Evolutionary conservation across 2,329 filamentous ascomycete species (phyloP).

Genomic region (Magnaporthiopsis rhizophila): DNA sequence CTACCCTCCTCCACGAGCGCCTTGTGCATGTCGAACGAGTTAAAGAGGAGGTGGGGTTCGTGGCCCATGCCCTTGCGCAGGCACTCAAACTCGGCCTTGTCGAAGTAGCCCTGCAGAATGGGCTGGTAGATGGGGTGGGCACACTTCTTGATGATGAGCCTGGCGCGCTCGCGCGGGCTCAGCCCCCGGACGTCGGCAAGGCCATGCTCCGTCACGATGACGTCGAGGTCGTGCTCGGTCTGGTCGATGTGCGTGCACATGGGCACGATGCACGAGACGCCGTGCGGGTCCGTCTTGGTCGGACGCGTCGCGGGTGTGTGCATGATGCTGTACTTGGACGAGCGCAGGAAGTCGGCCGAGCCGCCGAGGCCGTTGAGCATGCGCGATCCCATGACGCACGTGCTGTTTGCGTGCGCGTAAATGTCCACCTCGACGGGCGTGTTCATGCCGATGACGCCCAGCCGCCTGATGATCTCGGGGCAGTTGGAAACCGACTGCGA

Average conservation of each 20-base stretch:
- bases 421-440: constrained; percentile 92
- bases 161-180: constrained; percentile 68
- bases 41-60: constrained; percentile 80
- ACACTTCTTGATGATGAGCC: constrained; percentile 81
- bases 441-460: constrained; percentile 92
- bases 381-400: constrained; percentile 79
- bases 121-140: constrained; percentile 78
- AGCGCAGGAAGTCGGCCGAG: constrained; percentile 73
- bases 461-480: constrained; percentile 79
- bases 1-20: constrained; percentile 74
- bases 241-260: constrained; percentile 91
- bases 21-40: constrained; percentile 84
- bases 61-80: constrained; percentile 82
- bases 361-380: constrained; percentile 84
- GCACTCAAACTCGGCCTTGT: constrained; percentile 80
- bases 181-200: constrained; percentile 80
- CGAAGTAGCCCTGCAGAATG: constrained; percentile 74
- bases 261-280: constrained; percentile 82
- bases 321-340: constrained; percentile 78
- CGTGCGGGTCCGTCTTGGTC: constrained; percentile 72
- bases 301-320: constrained; percentile 79
- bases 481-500: constrained; percentile 85
- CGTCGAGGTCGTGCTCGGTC: constrained; percentile 86
- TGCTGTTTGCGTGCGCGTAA: constrained; percentile 87
- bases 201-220: constrained; percentile 70